Base-by-base conservation (phyloP, 768 basidiomycete genomes). In the Sporobolomyces phaffii region DNA sequence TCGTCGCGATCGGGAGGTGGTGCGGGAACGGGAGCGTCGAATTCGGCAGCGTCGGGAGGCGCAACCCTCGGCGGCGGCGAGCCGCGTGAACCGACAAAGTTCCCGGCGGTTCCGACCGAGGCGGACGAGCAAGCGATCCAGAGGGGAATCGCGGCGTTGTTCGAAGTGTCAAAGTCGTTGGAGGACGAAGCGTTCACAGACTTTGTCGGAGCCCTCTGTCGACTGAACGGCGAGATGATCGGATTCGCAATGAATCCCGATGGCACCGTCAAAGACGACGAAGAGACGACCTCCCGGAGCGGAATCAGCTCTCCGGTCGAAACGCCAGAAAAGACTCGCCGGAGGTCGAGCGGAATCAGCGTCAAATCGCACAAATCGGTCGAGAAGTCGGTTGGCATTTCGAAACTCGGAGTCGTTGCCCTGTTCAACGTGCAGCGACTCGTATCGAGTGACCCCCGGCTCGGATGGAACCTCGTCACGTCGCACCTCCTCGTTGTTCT, bases 211-310 rank as follows among this genome's bases (percentile, higher is more conserved):
- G 89, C 93, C 3, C 77, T 97, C 56, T 93, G 91, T 76, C 86
- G 84, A 73, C 79, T 98, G 29, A 94, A 91, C 74, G 82, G 84
- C 14, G 91, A 92, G 77, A 97, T 98, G 92, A 85, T 97, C 24
- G 87, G 87, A 41, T 87, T 96, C 85, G 87, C 90, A 56, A 69
- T 67, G 68, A 43, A 50, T 15, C 65, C 70, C 28, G 72, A 68
- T 22, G 74, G 64, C 26, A 44, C 61, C 1, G 59, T 59, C 3
- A 48, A 20, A 7, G 18, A 51, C 2, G 44, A 40, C 15, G 62
- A 41, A 20, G 45, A 38, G n/a, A 26, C 24, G 31, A 2, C 3
- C 18, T 22, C n/a, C n/a, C 24, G 22, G 29, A 45, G 36, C 20
- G 54, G 60, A 24, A 31, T 45, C 48, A 52, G 54, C 17, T 45